Percentiles rank a stretch among this genome's conserved stretches.
These are phyloP conservation scores for Hypoxylon intermedium DNA, from an alignment of 495 filamentous ascomycete species.

Conservation along the genomic window DNA sequence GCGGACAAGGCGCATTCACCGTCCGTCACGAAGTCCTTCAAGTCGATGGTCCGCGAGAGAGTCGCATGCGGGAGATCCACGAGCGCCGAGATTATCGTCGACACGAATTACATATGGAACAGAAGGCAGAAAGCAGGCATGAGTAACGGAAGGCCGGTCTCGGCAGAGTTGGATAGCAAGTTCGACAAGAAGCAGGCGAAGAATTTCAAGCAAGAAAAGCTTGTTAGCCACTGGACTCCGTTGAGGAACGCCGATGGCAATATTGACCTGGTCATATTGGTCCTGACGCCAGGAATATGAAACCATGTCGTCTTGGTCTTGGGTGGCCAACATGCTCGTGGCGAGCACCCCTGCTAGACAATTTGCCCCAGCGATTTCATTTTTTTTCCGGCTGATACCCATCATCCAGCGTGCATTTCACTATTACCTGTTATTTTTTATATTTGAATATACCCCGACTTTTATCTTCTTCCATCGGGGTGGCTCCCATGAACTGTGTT, in stretches of 20 bases:
- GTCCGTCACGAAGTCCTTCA: conserved; percentile 44
- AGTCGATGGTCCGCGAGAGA: conserved; percentile 46
- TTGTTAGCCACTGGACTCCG: conserved; percentile 63
- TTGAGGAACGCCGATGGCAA: conserved; percentile 57
- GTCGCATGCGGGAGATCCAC: conserved; percentile 51
- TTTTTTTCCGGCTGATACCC: too few species aligned
- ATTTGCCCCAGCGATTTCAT: too few species aligned
- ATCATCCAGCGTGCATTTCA: too few species aligned
- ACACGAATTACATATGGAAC: conserved; percentile 3
- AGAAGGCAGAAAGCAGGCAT: conserved; percentile 22
- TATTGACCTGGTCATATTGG: conserved; percentile 56
- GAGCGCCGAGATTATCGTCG: conserved; percentile 47
- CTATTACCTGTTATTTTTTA: too few species aligned
- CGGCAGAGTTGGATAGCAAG: conserved; percentile 29
- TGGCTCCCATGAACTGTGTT: too few species aligned
- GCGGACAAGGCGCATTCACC: conserved; percentile 46
- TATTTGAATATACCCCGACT: too few species aligned
- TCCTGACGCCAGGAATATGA: conserved; percentile 41
- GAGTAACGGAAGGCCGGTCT: background rate
- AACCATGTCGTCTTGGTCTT: background rate
- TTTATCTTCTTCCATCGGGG: too few species aligned
- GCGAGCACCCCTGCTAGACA: background rate
- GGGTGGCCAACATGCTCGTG: background rate
- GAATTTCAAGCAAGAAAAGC: conserved; percentile 44
- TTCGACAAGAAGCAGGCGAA: conserved; percentile 30